Conservation (phyloP, 371 early-diverging fungal species). For the Lichtheimia ornata region DNA sequence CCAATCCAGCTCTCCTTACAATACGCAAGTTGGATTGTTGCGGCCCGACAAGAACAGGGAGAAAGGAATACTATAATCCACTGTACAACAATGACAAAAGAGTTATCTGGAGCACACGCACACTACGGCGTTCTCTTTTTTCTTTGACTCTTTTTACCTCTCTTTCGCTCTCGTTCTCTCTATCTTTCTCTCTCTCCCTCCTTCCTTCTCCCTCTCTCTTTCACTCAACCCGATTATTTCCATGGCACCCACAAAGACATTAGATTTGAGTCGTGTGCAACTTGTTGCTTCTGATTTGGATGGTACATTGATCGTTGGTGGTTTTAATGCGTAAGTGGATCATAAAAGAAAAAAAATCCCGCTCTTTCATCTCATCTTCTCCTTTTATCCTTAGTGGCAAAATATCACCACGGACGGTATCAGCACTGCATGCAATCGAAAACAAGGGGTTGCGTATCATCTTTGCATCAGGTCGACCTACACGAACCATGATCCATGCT, state of each 20-base stretch:
- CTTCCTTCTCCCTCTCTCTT: conserved; percentile 1
- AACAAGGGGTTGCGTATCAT: conserved; percentile 31
- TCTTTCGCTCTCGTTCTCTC: background rate
- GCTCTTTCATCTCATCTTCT: background rate
- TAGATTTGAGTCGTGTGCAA: conserved; percentile 14
- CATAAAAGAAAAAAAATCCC: background rate
- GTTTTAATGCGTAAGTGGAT: conserved; percentile 26
- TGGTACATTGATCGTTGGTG: conserved; percentile 35
- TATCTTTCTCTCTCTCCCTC: background rate
- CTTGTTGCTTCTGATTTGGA: conserved; percentile 46
- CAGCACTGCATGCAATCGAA: conserved; percentile 32
- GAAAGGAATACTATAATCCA: too few species aligned
- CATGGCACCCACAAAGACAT: conserved; percentile 9
- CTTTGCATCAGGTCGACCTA: conserved; percentile 44
- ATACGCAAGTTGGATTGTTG: too few species aligned
- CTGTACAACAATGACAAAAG: too few species aligned
- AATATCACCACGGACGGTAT: conserved; percentile 28
- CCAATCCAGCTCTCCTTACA: too few species aligned
- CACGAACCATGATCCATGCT: conserved; percentile 33
- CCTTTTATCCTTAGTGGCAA: conserved; percentile 17
- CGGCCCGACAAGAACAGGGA: too few species aligned
- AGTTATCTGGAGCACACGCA: too few species aligned
- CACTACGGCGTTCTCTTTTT: too few species aligned
- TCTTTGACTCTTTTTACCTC: background rate
- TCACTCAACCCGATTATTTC: background rate